Percentiles rank a stretch among this genome's conserved stretches.
phyloP scores from a whole-genome alignment of 2,329 filamentous ascomycete genomes.

The Talaromyces sp. region DNA sequence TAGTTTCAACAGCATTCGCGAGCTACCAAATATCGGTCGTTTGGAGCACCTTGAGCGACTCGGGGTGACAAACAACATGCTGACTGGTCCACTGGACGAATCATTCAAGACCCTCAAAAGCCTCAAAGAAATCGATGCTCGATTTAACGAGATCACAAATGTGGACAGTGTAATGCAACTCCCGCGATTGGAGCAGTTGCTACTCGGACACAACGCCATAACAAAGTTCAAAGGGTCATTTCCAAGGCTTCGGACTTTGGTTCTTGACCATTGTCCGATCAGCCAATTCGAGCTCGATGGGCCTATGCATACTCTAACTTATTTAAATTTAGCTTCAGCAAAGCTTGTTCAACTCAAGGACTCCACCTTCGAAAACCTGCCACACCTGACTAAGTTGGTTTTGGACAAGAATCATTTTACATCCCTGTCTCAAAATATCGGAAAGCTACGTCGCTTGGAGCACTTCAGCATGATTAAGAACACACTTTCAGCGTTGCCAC shows the following conservation, averaged over 20 bases:
- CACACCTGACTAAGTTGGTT: constrained; percentile 78
- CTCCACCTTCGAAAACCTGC: constrained; percentile 78
- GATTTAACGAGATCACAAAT: constrained; percentile 83
- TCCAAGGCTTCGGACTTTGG: constrained; percentile 71
- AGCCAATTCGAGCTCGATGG: constrained; percentile 82
- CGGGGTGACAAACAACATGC: constrained; percentile 90
- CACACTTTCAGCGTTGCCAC: constrained; percentile 72
- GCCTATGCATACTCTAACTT: constrained; percentile 73
- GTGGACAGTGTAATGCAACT: constrained; percentile 83
- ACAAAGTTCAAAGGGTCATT: constrained; percentile 90
- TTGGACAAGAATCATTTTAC: constrained; percentile 96
- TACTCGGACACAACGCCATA: constrained; percentile 87
- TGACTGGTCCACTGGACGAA: constrained; percentile 67
- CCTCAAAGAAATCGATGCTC: constrained; percentile 85
- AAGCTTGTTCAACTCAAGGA: constrained; percentile 86
- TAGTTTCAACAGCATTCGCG: constrained; percentile 87
- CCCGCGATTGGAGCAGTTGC: constrained; percentile 79
- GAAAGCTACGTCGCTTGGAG: constrained; percentile 74
- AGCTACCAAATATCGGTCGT: constrained; percentile 72
- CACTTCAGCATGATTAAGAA: constrained; percentile 94
- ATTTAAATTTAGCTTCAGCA: constrained; percentile 82
- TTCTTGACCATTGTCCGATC: constrained; percentile 90
- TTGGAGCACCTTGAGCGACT: constrained; percentile 77
- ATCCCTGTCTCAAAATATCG: constrained; percentile 77
- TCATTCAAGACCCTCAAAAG: constrained; percentile 67